Conservation (phyloP, 148 eudicot genomes). For the Silene uniflora region DNA sequence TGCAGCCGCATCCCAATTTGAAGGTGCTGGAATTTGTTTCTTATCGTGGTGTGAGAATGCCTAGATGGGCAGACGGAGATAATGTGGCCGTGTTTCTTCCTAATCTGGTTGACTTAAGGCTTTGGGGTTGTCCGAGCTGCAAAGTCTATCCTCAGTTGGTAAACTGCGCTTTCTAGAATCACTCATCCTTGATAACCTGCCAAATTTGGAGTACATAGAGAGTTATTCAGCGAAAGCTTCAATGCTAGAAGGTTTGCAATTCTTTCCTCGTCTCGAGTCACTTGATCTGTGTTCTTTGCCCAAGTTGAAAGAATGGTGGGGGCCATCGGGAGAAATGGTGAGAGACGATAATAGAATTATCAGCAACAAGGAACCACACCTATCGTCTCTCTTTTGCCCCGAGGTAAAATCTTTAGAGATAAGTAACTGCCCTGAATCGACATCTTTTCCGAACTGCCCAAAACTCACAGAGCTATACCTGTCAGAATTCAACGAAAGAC, state of each 20-base stretch:
- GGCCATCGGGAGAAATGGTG: not conserved
- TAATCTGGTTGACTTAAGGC: not conserved
- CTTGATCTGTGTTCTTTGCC: not conserved
- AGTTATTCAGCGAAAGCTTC: not conserved
- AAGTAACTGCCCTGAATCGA: not conserved
- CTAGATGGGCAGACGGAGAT: not conserved
- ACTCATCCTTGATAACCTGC: not conserved
- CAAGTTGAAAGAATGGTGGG: not conserved
- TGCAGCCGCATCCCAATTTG: constrained; percentile 12
- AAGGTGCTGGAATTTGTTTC: not conserved
- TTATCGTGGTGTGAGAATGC: constrained; percentile 6
- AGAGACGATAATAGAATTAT: not conserved
- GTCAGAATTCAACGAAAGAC: not conserved
- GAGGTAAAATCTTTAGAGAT: not conserved
- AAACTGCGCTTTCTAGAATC: not conserved
- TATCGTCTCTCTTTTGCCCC: not conserved
- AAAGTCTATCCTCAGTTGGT: not conserved
- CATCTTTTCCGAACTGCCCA: not conserved
- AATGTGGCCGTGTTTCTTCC: not conserved
- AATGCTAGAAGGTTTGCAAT: not conserved
- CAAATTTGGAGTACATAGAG: not conserved
- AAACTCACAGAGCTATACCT: not conserved
- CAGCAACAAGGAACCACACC: not conserved
- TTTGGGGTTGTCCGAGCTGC: not conserved
- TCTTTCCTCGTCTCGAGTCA: not conserved